These are phyloP conservation scores for Aureobasidium namibiae DNA, from an alignment of 2,329 filamentous ascomycete species.

Conservation along the genomic window DNA sequence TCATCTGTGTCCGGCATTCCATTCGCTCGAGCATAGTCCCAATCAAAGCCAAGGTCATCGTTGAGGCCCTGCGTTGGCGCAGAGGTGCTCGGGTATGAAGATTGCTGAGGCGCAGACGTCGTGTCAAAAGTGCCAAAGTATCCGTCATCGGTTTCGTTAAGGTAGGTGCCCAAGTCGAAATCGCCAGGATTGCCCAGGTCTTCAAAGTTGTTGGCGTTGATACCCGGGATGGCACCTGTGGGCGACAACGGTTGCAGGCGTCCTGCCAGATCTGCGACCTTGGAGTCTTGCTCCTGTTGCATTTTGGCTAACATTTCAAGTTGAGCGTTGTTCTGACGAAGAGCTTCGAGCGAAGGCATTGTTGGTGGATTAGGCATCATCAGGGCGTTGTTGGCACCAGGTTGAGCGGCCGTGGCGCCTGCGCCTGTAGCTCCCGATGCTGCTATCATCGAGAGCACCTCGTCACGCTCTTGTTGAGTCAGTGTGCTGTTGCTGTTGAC, in stretches of 20 bases:
- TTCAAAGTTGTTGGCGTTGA: constrained; percentile 35
- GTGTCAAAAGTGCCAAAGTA: constrained; percentile 7
- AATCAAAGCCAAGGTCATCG: constrained; percentile 17
- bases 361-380: constrained; percentile 47
- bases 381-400: constrained; percentile 46
- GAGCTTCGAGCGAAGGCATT: constrained; percentile 51
- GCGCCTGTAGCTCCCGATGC: constrained; percentile 28
- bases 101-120: background rate
- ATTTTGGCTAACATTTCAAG: constrained; percentile 71
- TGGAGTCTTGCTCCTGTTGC: constrained; percentile 68
- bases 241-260: constrained; percentile 74
- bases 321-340: constrained; percentile 63
- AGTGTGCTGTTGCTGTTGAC: constrained; percentile 34
- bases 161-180: constrained; percentile 51
- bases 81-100: background rate
- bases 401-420: constrained; percentile 15
- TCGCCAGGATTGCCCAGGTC: constrained; percentile 30
- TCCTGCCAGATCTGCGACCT: constrained; percentile 66
- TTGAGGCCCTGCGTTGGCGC: constrained; percentile 11
- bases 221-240: constrained; percentile 66
- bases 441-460: constrained; percentile 39
- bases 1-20: constrained; percentile 12
- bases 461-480: constrained; percentile 39
- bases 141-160: constrained; percentile 32
- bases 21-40: constrained; percentile 19